Base-by-base conservation (phyloP, 106 monocot genomes). In the Dendrobium chrysotoxum region DNA sequence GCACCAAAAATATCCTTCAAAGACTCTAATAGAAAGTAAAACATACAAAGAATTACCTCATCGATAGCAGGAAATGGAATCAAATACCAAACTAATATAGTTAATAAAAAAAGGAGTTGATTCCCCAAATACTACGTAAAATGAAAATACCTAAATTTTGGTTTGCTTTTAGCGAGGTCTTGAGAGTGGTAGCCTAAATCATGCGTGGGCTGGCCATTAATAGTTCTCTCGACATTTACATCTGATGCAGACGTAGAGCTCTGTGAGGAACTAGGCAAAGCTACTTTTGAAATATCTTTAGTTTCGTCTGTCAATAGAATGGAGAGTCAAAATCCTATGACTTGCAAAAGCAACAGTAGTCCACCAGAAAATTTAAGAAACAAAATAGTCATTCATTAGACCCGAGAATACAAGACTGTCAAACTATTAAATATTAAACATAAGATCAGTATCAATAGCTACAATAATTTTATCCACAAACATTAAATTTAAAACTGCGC, bases 101-200 rank as follows among this genome's bases (percentile, higher is more conserved):
- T 21, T 70, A 13, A 28, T 11, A 26, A 67, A 67, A 18, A 67
- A 25, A 28, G 26, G 9, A 67, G 7, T 57, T 31, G 31, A 31
- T 3, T 2, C 68, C 23, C 70, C 10, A 12, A 70, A 35, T 28
- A 70, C 0, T 30, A 70, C 21, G 21, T n/a, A 42, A 74, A 5
- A 40, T 74, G 42, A 21, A 21, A 40, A 7, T 42, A 74, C 74
- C 74, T 74, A 15, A 74, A 74, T 42, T 74, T 74, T 42, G 74
- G 74, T 74, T 74, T 74, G 21, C 20, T 74, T 74, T 74, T 41
- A 40, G 23, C 41, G 5, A 7, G 21, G 17, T 40, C 74, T 7
- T 74, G 74, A 40, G 41, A n/a, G 4, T 74, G 74, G 21, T 15
- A 20, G n/a, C 74, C n/a, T 41, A 74, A 4, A 42, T 42, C 74